Evolutionary conservation across 495 filamentous ascomycete species (phyloP).

Genomic region (Aspergillus haitiensis): DNA sequence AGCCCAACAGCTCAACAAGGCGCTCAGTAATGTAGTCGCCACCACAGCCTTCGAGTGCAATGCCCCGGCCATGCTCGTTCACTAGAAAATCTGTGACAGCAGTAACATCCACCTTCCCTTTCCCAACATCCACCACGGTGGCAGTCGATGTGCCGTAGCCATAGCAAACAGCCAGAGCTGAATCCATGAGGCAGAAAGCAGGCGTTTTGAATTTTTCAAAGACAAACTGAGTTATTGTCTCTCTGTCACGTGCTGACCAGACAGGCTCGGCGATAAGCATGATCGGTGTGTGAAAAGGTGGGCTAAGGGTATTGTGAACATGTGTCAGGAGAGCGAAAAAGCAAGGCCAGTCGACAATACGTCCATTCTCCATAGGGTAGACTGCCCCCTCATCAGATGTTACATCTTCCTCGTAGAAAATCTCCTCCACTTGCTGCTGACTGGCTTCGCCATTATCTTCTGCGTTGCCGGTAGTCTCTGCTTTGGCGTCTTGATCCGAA

Average conservation of each 20-base stretch:
- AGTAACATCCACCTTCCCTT: constrained; percentile 86
- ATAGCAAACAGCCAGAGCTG: constrained; percentile 77
- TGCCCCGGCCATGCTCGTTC: constrained; percentile 57
- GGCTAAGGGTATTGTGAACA: constrained; percentile 81
- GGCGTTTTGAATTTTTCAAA: constrained; percentile 97
- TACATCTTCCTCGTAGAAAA: constrained; percentile 80
- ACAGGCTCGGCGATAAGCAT: constrained; percentile 81
- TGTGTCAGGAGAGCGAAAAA: constrained; percentile 89
- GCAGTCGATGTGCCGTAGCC: constrained; percentile 75
- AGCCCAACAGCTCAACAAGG: constrained; percentile 64
- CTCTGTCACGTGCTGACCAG: constrained; percentile 81
- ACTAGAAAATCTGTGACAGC: constrained; percentile 78
- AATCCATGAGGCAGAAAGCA: constrained; percentile 81
- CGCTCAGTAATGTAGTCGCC: constrained; percentile 86
- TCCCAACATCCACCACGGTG: constrained; percentile 86
- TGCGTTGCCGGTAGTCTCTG: constrained; percentile 18
- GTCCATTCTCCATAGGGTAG: constrained; percentile 81
- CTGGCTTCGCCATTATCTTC: constrained; percentile 22
- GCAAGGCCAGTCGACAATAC: constrained; percentile 82
- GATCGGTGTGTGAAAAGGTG: constrained; percentile 91
- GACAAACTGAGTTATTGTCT: constrained; percentile 82
- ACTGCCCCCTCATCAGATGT: constrained; percentile 86
- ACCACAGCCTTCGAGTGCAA: constrained; percentile 69
- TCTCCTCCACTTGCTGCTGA: constrained; percentile 42
- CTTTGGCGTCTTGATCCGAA: constrained; percentile 23